Evolutionary conservation across 1,284 basidiomycete genomes (phyloP).

Genomic region (Sanghuangporus sanghuang): DNA sequence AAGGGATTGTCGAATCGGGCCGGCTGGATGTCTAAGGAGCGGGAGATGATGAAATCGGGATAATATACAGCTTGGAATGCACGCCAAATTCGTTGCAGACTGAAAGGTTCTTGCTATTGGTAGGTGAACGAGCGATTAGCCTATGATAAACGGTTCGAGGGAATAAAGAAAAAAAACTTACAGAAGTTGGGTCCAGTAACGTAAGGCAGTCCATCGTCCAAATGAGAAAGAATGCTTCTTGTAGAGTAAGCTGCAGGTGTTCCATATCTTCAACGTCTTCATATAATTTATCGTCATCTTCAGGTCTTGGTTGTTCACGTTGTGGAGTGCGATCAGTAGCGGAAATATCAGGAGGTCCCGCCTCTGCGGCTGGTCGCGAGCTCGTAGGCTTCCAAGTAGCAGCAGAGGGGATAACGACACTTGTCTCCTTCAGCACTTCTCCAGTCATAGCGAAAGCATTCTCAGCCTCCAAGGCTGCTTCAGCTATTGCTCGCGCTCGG

Average conservation of each 20-base stretch:
- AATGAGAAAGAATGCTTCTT: constrained; percentile 89
- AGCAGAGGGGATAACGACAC: constrained; percentile 58
- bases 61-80: constrained; percentile 46
- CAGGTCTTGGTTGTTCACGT: constrained; percentile 21
- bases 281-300: constrained; percentile 35
- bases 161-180: constrained; percentile 30
- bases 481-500: constrained; percentile 73
- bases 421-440: constrained; percentile 40
- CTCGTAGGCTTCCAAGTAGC: constrained; percentile 57
- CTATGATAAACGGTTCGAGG: background rate
- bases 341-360: background rate
- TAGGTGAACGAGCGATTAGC: constrained; percentile 1
- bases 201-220: constrained; percentile 84
- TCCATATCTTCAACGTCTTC: constrained; percentile 70
- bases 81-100: constrained; percentile 52
- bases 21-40: constrained; percentile 25
- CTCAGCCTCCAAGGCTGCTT: constrained; percentile 70
- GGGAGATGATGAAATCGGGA: constrained; percentile 30
- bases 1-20: constrained; percentile 85
- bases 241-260: constrained; percentile 87
- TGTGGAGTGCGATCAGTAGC: background rate
- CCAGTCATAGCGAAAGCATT: constrained; percentile 65
- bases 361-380: background rate
- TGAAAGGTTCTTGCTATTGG: constrained; percentile 45
- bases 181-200: constrained; percentile 61